These are phyloP conservation scores for Ogataea methylovora DNA, from an alignment of 805 yeast genomes.

Conservation along the genomic window DNA sequence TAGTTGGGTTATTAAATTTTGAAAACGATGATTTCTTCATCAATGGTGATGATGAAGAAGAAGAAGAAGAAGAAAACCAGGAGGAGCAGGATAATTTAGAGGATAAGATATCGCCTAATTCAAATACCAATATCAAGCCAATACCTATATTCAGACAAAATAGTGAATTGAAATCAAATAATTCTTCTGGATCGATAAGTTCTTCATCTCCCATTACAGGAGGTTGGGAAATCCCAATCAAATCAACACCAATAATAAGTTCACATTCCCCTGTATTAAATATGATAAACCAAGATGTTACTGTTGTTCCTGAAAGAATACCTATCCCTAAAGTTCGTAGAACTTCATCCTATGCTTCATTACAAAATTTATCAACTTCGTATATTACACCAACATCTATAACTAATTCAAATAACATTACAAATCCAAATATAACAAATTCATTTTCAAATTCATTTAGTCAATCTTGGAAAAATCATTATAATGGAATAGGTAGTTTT, in stretches of 20 bases:
- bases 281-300: neutral
- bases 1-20: conserved; percentile 42
- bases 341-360: conserved; percentile 26
- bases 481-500: conserved; percentile 29
- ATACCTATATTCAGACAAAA: conserved; percentile 13
- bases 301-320: conserved; percentile 8
- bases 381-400: conserved; percentile 30
- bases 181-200: neutral
- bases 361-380: conserved; percentile 29
- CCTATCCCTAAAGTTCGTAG: conserved; percentile 15
- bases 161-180: conserved; percentile 2
- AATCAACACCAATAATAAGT: conserved; percentile 11
- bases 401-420: too few relatives aligned
- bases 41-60: conserved; percentile 2
- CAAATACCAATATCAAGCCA: conserved; percentile 14
- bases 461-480: conserved; percentile 27
- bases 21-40: conserved; percentile 12
- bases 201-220: conserved; percentile 6
- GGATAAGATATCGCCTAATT: conserved; percentile 2
- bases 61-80: neutral
- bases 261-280: conserved; percentile 13
- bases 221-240: conserved; percentile 39
- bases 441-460: conserved; percentile 31
- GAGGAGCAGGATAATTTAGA: neutral
- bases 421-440: too few relatives aligned